Conservation (phyloP, 192 early-diverging fungal genomes). For the Ambispora gerdemannii region DNA sequence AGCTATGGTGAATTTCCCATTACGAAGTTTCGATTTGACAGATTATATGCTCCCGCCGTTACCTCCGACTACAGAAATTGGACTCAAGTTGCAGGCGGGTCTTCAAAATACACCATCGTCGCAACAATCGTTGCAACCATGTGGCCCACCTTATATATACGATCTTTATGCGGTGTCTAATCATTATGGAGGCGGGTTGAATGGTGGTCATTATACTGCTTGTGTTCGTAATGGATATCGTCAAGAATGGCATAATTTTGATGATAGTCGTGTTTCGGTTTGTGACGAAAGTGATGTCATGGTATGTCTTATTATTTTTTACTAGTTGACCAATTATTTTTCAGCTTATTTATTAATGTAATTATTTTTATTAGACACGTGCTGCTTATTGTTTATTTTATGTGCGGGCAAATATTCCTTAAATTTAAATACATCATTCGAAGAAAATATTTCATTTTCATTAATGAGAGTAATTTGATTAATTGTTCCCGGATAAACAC, state of each 20-base stretch:
- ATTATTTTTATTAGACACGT: conserved; percentile 7
- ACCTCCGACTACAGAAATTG: conserved; percentile 3
- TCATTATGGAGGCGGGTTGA: conserved; percentile 67
- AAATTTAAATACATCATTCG: too few species aligned
- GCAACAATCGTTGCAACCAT: neutral
- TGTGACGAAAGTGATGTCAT: conserved; percentile 52
- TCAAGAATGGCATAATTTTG: conserved; percentile 80
- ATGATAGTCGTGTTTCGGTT: conserved; percentile 72
- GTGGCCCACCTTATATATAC: conserved; percentile 49
- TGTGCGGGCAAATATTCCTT: conserved; percentile 1
- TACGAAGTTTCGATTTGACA: conserved; percentile 59
- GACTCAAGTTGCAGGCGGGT: neutral
- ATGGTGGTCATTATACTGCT: conserved; percentile 77
- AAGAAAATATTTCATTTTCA: too few species aligned
- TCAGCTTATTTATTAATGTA: neutral
- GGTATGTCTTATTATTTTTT: conserved; percentile 44
- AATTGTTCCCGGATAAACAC: too few species aligned
- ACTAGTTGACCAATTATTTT: too few species aligned
- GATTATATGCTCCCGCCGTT: conserved; percentile 46
- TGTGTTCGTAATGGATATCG: conserved; percentile 61
- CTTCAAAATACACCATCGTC: neutral
- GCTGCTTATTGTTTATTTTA: conserved; percentile 22
- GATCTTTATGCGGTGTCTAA: conserved; percentile 83
- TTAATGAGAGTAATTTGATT: too few species aligned
- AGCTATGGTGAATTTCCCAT: conserved; percentile 80